These are phyloP conservation scores for Pilatotrama ljubarskyi DNA, from an alignment of 768 basidiomycete genomes.

Conservation along the genomic window DNA sequence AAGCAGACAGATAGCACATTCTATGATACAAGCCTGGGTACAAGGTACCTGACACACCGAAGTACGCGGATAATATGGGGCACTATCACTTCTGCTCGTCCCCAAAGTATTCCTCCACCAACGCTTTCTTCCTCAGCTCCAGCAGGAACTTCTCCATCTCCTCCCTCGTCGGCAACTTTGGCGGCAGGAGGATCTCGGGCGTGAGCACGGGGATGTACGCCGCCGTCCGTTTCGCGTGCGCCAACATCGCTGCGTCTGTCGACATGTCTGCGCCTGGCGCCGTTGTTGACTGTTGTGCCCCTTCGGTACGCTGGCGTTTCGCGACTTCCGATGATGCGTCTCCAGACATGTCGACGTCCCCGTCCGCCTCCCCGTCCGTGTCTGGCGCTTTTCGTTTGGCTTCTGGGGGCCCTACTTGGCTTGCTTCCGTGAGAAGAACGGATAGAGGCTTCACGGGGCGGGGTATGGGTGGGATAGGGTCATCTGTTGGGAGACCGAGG, in stretches of 20 bases:
- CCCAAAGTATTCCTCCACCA: constrained; percentile 79
- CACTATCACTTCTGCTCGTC: constrained; percentile 14
- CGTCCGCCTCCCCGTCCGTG: constrained; percentile 36
- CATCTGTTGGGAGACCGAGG: constrained; percentile 53
- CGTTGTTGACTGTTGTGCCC: constrained; percentile 12
- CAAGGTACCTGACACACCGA: too few species aligned
- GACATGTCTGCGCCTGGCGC: constrained; percentile 24
- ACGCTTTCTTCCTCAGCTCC: constrained; percentile 72
- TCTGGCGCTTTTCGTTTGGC: constrained; percentile 60
- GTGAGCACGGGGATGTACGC: constrained; percentile 75
- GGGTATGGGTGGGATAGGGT: constrained; percentile 53
- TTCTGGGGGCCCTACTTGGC: constrained; percentile 27
- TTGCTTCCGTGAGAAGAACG: constrained; percentile 27
- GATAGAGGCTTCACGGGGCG: constrained; percentile 33
- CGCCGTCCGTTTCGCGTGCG: constrained; percentile 57
- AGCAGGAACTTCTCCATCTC: constrained; percentile 82
- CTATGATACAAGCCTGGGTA: too few species aligned
- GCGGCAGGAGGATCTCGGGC: constrained; percentile 69
- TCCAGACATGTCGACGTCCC: constrained; percentile 37
- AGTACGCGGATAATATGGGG: too few species aligned
- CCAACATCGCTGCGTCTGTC: constrained; percentile 26
- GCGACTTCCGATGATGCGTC: constrained; percentile 29
- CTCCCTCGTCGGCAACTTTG: constrained; percentile 69
- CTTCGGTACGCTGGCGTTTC: constrained; percentile 34
- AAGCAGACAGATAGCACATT: too few species aligned